phyloP scores from a whole-genome alignment of 352 stramenopile genomes.

The Elongisporangium prolatum region DNA sequence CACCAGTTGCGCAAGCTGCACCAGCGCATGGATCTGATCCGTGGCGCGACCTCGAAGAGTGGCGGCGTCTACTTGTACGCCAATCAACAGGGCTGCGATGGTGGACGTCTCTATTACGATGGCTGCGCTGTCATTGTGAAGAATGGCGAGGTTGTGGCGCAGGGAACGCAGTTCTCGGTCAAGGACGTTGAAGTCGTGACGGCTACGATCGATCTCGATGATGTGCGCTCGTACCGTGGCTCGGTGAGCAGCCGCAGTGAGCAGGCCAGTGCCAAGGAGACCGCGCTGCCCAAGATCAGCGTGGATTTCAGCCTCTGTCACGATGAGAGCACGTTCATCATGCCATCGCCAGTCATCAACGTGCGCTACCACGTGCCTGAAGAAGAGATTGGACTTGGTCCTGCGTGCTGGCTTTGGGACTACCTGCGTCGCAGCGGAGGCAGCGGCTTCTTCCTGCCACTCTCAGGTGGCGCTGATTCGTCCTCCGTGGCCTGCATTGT shows the following conservation, averaged over 20 bases:
- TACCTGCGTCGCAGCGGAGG: conserved; percentile 91
- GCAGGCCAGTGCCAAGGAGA: conserved; percentile 86
- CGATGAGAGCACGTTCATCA: conserved; percentile 33
- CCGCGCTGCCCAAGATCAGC: conserved; percentile 61
- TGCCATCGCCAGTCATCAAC: conserved; percentile 47
- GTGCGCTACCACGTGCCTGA: conserved; percentile 87
- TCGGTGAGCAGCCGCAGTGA: conserved; percentile 92
- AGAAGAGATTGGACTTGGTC: conserved; percentile 96
- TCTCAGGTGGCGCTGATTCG: conserved; percentile 96
- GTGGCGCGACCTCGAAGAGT: conserved; percentile 90
- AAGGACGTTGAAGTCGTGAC: conserved; percentile 95
- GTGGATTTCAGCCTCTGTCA: conserved; percentile 79
- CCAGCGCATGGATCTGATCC: conserved; percentile 89
- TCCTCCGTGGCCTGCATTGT: conserved; percentile 96
- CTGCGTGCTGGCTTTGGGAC: conserved; percentile 99
- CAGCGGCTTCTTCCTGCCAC: conserved; percentile 93
- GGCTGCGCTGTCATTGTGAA: conserved; percentile 96
- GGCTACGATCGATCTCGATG: conserved; percentile 97
- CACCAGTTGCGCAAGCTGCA: conserved; percentile 96
- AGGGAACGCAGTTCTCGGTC: conserved; percentile 96
- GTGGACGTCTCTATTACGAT: conserved; percentile 96
- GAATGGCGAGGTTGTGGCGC: conserved; percentile 95
- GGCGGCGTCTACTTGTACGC: conserved; percentile 98
- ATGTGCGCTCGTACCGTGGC: conserved; percentile 95
- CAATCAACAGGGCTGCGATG: conserved; percentile 97